These are phyloP conservation scores for Jaltomata sinuosa DNA, from an alignment of 257 asterid genomes.

Conservation along the genomic window DNA sequence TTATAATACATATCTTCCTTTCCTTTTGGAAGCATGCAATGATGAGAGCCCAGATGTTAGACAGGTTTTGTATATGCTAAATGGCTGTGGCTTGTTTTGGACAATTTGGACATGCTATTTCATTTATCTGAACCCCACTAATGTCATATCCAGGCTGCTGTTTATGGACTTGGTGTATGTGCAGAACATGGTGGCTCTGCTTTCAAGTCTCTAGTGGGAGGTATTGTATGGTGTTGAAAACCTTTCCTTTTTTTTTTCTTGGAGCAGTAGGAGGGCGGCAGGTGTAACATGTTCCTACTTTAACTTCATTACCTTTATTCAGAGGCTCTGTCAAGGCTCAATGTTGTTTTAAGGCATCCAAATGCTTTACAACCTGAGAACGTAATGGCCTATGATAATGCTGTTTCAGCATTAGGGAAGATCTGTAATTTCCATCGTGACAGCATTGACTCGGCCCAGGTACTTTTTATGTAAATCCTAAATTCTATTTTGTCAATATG, in stretches of 20 bases:
- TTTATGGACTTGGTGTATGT: constrained; percentile 95
- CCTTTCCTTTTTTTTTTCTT: background rate
- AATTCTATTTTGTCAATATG: background rate
- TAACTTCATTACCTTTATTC: constrained; percentile 12
- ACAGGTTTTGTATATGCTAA: constrained; percentile 48
- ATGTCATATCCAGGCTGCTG: constrained; percentile 70
- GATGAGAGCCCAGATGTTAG: constrained; percentile 89
- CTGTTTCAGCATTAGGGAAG: constrained; percentile 96
- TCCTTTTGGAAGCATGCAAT: constrained; percentile 94
- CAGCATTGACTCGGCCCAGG: constrained; percentile 86
- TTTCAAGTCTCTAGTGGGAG: constrained; percentile 84
- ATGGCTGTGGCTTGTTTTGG: background rate
- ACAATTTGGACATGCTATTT: background rate
- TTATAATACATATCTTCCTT: constrained; percentile 86
- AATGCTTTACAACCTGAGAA: constrained; percentile 57
- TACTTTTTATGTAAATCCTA: constrained; percentile 10
- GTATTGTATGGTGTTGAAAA: constrained; percentile 21
- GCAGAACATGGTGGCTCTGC: constrained; percentile 87
- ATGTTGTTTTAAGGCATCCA: constrained; percentile 69
- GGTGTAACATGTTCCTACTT: background rate
- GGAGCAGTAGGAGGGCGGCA: background rate
- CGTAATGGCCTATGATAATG: constrained; percentile 96
- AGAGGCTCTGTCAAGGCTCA: constrained; percentile 93
- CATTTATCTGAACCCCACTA: constrained; percentile 6
- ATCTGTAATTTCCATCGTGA: constrained; percentile 90